Base-by-base conservation (phyloP, 331 rosid species). In the Pyrus hybrid region DNA sequence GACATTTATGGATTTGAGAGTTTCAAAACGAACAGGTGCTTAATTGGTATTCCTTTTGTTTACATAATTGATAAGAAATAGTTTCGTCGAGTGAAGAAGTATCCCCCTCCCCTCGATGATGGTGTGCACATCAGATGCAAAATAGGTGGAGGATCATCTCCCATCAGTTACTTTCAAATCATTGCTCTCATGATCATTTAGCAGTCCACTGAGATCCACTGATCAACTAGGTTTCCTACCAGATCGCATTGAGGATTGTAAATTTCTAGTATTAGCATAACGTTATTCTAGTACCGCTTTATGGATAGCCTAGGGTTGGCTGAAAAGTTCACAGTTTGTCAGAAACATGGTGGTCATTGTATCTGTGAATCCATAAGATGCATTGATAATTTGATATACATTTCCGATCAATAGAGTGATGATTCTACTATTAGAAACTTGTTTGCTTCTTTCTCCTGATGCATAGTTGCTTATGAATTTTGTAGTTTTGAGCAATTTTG, bases 1-100 rank as follows among this genome's bases (percentile, higher is more conserved):
- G 99, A 94, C 86, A 94, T 94, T 72, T 94, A 94, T 74, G 93
- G 99, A 71, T 93, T 93, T 81, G 99, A 94, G 89, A 94, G 96
- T 87, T 94, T 94, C 96, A 92, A 92, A 86, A 88, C 89, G 64
- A 94, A 94, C 96, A 94, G 99, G 99, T 92, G 83, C 88, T 88
- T 83, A 78, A 73, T 77, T n/a, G 73, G 82, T 87, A 82, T 80
- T 84, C 83, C 80, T 79, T 86, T 83, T 84, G 74, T 80, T 80
- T 79, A 63, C 68, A 79, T 83, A 67, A 70, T 79, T 81, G 79
- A 65, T 68, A 63, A 17, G 43, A 67, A 62, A 56, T 64, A 77
- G 70, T 68, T 54, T 49, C 37, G 43, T 77, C 30, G 45, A 63
- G 65, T 28, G 74, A 65, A 17, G 60, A 67, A 76, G 73, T 61